Evolutionary conservation across 164 flowering plant genomes (phyloP).

Genomic region (Tetracentron sinense): DNA sequence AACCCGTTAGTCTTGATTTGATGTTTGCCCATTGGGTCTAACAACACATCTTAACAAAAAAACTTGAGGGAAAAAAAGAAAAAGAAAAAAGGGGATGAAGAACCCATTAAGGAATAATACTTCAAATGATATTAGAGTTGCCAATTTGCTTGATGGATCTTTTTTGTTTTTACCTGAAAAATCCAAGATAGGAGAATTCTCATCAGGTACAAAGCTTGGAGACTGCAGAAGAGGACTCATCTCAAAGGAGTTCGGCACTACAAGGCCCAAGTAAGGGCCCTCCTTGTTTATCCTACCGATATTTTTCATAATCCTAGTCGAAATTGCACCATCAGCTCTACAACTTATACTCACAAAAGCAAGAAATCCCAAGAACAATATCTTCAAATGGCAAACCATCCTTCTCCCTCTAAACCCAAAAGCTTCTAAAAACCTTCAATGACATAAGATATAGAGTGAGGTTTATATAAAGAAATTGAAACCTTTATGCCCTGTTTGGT

Average conservation of each 20-base stretch:
- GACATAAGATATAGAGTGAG: background rate
- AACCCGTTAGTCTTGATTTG: too few species aligned
- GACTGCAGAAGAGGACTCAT: slow-evolving; percentile 53
- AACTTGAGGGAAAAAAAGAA: too few species aligned
- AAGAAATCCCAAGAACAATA: slow-evolving; percentile 1
- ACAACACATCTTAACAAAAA: too few species aligned
- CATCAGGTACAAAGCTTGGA: slow-evolving; percentile 33
- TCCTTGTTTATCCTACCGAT: slow-evolving; percentile 25
- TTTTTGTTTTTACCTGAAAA: slow-evolving; percentile 30
- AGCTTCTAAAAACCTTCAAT: background rate
- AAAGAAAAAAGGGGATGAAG: too few species aligned
- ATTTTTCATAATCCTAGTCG: slow-evolving; percentile 5
- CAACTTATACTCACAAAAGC: background rate
- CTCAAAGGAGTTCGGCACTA: slow-evolving; percentile 57
- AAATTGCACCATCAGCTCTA: slow-evolving; percentile 12
- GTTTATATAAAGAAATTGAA: too few species aligned
- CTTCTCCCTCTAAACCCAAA: background rate
- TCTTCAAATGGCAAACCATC: background rate
- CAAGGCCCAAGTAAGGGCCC: slow-evolving; percentile 51
- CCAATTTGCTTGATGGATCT: too few species aligned
- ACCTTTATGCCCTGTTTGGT: too few species aligned
- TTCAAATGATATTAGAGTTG: too few species aligned
- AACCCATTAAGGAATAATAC: too few species aligned
- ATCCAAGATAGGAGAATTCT: slow-evolving; percentile 35
- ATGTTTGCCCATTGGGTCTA: too few species aligned